Conservation (phyloP, 192 early-diverging fungal species). For the Dissophora ornata region DNA sequence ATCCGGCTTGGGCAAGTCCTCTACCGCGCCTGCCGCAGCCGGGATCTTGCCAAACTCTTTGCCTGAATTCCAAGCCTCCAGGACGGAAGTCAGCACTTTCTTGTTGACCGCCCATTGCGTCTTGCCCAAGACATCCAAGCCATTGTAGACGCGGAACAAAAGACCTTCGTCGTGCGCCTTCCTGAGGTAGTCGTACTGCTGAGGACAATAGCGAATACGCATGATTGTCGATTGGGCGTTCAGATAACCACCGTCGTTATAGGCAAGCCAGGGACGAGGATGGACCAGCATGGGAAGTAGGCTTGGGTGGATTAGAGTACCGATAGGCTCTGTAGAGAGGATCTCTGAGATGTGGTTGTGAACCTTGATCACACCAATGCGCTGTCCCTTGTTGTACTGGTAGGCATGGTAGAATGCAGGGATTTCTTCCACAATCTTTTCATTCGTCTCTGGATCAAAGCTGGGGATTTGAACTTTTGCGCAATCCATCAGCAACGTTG, state of each 20-base stretch:
- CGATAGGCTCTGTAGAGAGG: slow-evolving; percentile 68
- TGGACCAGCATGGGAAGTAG: slow-evolving; percentile 94
- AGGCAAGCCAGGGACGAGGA: slow-evolving; percentile 91
- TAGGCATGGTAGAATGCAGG: slow-evolving; percentile 86
- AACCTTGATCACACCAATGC: slow-evolving; percentile 78
- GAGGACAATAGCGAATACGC: slow-evolving; percentile 75
- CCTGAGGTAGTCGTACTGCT: slow-evolving; percentile 82
- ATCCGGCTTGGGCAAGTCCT: slow-evolving; percentile 68
- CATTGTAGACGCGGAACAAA: slow-evolving; percentile 73
- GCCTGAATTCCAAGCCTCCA: slow-evolving; percentile 91
- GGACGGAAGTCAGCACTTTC: slow-evolving; percentile 79
- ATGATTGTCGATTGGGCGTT: slow-evolving; percentile 77
- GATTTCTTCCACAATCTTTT: slow-evolving; percentile 68
- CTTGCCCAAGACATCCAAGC: slow-evolving; percentile 88
- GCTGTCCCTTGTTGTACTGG: slow-evolving; percentile 68
- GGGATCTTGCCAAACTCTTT: slow-evolving; percentile 80
- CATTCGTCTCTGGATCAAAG: slow-evolving; percentile 66
- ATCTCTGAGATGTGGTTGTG: slow-evolving; percentile 76
- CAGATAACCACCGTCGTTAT: slow-evolving; percentile 87
- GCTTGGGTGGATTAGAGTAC: slow-evolving; percentile 73
- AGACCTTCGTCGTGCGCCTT: slow-evolving; percentile 82
- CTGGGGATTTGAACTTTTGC: slow-evolving; percentile 74
- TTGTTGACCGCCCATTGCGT: slow-evolving; percentile 92
- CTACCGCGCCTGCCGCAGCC: slow-evolving; percentile 55
- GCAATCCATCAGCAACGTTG: slow-evolving; percentile 73